A percentile compares a stretch with the other conserved stretches of the same genome.
Conservation (phyloP, 768 basidiomycete species). For the Boletus insuetus region DNA sequence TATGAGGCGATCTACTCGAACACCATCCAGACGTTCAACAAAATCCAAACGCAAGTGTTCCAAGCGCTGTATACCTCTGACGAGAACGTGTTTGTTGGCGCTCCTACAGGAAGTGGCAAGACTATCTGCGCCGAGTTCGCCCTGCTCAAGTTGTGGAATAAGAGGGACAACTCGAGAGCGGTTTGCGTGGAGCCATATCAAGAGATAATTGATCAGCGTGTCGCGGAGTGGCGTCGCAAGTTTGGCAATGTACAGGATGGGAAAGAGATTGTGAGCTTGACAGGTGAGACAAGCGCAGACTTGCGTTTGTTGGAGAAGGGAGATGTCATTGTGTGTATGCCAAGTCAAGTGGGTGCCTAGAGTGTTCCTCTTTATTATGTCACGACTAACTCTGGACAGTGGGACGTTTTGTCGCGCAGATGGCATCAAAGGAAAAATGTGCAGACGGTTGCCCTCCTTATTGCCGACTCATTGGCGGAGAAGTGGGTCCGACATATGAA, state of each 20-base stretch:
- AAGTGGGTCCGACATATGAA: constrained; percentile 95
- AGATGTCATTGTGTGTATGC: constrained; percentile 93
- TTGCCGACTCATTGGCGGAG: constrained; percentile 92
- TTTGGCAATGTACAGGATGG: constrained; percentile 82
- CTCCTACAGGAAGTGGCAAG: constrained; percentile 96
- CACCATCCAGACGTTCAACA: constrained; percentile 88
- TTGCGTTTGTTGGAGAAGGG: constrained; percentile 85
- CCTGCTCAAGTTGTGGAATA: constrained; percentile 89
- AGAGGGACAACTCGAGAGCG: constrained; percentile 73
- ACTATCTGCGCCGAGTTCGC: constrained; percentile 98
- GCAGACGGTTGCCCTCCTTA: constrained; percentile 87
- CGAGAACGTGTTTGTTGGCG: constrained; percentile 95
- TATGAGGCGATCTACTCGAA: constrained; percentile 85
- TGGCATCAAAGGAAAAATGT: constrained; percentile 99
- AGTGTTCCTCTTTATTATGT: not conserved
- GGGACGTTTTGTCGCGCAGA: constrained; percentile 91
- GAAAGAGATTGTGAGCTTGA: constrained; percentile 90
- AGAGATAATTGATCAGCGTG: constrained; percentile 93
- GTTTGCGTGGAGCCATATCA: constrained; percentile 97
- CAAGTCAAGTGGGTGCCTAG: constrained; percentile 62
- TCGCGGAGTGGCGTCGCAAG: constrained; percentile 85
- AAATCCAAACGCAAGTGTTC: constrained; percentile 99
- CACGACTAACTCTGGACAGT: constrained; percentile 43
- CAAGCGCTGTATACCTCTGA: constrained; percentile 95
- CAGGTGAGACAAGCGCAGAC: constrained; percentile 93